Percentiles rank a stretch among this genome's conserved stretches.
phyloP scores from a whole-genome alignment of 805 yeast species.

The Debaryomyces hansenii region DNA sequence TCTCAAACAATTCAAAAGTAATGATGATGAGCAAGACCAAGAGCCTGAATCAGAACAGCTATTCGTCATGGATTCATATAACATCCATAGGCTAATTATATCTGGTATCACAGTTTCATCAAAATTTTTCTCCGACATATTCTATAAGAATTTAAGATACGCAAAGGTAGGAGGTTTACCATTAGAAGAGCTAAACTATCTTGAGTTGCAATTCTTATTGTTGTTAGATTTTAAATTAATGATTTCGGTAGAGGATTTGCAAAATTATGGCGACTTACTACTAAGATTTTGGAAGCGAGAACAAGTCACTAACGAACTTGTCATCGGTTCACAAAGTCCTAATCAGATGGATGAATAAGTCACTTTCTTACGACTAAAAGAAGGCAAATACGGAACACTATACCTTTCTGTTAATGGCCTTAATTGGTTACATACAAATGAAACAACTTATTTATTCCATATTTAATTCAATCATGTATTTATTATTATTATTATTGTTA shows the following conservation, averaged over 20 bases:
- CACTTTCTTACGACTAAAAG: not conserved
- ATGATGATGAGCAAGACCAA: slow-evolving; percentile 9
- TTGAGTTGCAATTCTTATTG: slow-evolving; percentile 85
- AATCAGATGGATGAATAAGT: not conserved
- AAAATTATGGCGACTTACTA: slow-evolving; percentile 83
- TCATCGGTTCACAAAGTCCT: slow-evolving; percentile 9
- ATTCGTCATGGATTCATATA: slow-evolving; percentile 94
- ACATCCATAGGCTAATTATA: slow-evolving; percentile 89
- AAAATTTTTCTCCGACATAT: slow-evolving; percentile 91
- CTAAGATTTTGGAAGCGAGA: slow-evolving; percentile 82
- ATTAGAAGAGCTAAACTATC: slow-evolving; percentile 84
- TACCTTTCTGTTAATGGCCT: no score
- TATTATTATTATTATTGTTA: not conserved
- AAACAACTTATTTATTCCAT: not conserved
- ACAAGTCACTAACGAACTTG: slow-evolving; percentile 46
- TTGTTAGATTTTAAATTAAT: slow-evolving; percentile 82
- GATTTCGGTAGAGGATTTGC: slow-evolving; percentile 88
- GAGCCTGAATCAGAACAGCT: slow-evolving; percentile 48
- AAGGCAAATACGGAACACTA: no score
- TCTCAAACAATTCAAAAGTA: slow-evolving; percentile 18
- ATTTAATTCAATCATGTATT: not conserved
- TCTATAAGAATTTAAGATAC: slow-evolving; percentile 90
- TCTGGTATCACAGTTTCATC: slow-evolving; percentile 95
- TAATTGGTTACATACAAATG: no score
- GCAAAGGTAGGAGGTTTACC: slow-evolving; percentile 97